These are phyloP conservation scores for Suillus occidentalis DNA, from an alignment of 768 basidiomycete species.

Conservation along the genomic window DNA sequence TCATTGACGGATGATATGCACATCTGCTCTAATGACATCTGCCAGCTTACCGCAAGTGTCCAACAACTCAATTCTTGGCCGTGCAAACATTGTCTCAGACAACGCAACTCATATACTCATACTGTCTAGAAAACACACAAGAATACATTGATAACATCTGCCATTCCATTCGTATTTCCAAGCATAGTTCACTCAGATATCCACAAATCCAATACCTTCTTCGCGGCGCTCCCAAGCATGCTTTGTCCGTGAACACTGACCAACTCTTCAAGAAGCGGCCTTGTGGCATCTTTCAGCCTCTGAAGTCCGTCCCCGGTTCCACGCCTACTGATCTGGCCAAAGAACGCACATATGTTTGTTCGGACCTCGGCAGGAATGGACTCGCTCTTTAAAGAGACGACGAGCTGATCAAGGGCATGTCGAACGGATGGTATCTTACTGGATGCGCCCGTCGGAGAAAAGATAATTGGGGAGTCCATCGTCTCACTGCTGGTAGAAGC, in stretches of 20 bases:
- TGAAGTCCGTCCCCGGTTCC: conserved; percentile 47
- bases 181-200: conserved; percentile 13
- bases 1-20: no score
- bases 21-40: no score
- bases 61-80: no score
- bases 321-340: conserved; percentile 62
- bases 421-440: conserved; percentile 45
- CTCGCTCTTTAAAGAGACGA: conserved; percentile 56
- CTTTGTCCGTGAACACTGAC: conserved; percentile 34
- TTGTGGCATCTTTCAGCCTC: conserved; percentile 49
- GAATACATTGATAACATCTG: not conserved
- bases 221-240: conserved; percentile 40
- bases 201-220: conserved; percentile 44
- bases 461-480: conserved; percentile 45
- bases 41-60: no score
- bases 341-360: conserved; percentile 70
- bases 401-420: conserved; percentile 68
- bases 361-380: conserved; percentile 69
- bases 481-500: conserved; percentile 44
- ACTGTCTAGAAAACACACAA: conserved; percentile 1
- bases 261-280: conserved; percentile 53
- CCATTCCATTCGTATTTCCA: not conserved
- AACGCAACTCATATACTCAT: not conserved
- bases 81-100: not conserved
- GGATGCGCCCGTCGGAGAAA: conserved; percentile 38